Evolutionary conservation across 257 asterid genomes (phyloP).

Genomic region (Euphrasia confusa): DNA sequence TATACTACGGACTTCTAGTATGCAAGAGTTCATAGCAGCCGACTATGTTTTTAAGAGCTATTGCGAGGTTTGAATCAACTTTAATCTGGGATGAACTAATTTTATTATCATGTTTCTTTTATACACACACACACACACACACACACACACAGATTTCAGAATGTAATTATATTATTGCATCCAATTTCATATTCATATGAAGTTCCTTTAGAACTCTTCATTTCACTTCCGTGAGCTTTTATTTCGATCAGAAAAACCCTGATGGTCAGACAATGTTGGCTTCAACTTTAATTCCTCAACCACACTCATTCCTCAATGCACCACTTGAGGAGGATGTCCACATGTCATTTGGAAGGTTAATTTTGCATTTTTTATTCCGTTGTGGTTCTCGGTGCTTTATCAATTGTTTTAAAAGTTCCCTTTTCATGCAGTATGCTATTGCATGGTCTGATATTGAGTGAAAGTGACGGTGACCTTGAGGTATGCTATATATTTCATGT

Average conservation of each 20-base stretch:
- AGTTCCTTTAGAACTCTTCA: slow-evolving; percentile 7
- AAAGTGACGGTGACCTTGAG: slow-evolving; percentile 92
- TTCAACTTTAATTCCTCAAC: slow-evolving; percentile 82
- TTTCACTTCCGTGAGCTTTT: slow-evolving; percentile 15
- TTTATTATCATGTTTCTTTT: neutral
- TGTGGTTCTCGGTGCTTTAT: slow-evolving; percentile 7
- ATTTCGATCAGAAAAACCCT: slow-evolving; percentile 58
- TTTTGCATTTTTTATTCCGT: slow-evolving; percentile 16
- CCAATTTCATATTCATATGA: slow-evolving; percentile 10
- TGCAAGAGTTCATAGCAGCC: slow-evolving; percentile 82
- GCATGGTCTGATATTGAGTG: slow-evolving; percentile 78
- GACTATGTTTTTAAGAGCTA: slow-evolving; percentile 78
- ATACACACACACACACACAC: no score
- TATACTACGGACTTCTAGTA: slow-evolving; percentile 72
- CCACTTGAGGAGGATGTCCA: slow-evolving; percentile 79
- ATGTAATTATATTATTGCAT: neutral
- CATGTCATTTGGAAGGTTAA: slow-evolving; percentile 94
- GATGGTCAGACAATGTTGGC: slow-evolving; percentile 91
- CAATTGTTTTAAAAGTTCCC: slow-evolving; percentile 20
- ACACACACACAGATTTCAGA: slow-evolving; percentile 1
- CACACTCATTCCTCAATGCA: slow-evolving; percentile 55
- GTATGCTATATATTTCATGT: slow-evolving; percentile 33
- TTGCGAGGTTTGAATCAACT: slow-evolving; percentile 72
- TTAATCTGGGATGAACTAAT: slow-evolving; percentile 19
- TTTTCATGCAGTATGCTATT: slow-evolving; percentile 79